These are phyloP conservation scores for Globisporangium cylindrosporum DNA, from an alignment of 352 stramenopile genomes.

Conservation along the genomic window DNA sequence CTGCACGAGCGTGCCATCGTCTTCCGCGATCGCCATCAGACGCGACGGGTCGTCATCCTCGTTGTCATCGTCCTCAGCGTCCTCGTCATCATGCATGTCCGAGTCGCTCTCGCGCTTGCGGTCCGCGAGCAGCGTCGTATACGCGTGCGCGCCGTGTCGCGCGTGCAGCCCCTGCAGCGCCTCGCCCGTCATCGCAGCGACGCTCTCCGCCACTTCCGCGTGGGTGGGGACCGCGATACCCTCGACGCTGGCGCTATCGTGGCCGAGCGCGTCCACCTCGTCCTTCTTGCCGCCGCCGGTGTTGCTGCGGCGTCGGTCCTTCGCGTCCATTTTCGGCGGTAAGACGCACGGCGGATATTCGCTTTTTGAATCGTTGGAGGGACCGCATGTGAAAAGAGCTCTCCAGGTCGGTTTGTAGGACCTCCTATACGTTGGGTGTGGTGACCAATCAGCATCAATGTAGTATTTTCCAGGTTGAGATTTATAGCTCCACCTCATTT, in stretches of 20 bases:
- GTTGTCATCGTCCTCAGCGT: conserved; percentile 40
- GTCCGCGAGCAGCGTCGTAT: conserved; percentile 56
- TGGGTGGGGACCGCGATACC: conserved; percentile 13
- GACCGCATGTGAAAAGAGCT: not conserved
- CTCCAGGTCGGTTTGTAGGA: not conserved
- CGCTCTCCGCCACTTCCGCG: conserved; percentile 20
- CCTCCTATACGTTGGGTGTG: not conserved
- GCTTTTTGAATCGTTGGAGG: conserved; percentile 8
- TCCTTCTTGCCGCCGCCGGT: conserved; percentile 18
- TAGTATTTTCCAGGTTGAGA: no score
- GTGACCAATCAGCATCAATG: no score
- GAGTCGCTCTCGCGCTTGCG: conserved; percentile 59
- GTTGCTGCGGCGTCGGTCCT: conserved; percentile 20
- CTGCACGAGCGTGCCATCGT: conserved; percentile 62
- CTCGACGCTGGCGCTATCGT: conserved; percentile 6
- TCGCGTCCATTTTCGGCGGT: conserved; percentile 14
- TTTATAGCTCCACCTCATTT: no score
- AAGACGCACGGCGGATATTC: not conserved
- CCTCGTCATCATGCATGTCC: conserved; percentile 54
- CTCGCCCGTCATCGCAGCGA: conserved; percentile 20
- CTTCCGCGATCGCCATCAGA: conserved; percentile 50
- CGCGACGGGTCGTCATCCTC: conserved; percentile 34
- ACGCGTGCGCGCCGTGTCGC: conserved; percentile 29
- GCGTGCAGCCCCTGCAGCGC: conserved; percentile 23
- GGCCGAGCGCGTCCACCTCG: conserved; percentile 14